These are phyloP conservation scores for Diutina mesorugosa DNA, from an alignment of 1,139 yeast genomes.

Conservation along the genomic window DNA sequence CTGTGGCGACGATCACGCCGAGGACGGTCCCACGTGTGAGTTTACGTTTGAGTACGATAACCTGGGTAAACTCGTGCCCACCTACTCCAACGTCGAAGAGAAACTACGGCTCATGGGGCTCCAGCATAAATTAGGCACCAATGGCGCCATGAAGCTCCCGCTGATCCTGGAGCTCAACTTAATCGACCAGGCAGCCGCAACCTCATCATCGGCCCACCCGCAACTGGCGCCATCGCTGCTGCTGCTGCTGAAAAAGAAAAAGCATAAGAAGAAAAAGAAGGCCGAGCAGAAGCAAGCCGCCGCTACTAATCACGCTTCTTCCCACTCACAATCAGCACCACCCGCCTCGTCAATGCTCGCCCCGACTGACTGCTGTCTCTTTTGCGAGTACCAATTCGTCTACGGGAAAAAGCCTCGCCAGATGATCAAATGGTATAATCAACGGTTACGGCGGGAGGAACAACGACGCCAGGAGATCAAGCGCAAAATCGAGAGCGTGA, in stretches of 20 bases:
- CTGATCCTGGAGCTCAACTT: not conserved
- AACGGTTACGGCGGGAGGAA: conserved; percentile 20
- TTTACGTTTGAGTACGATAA: conserved; percentile 28
- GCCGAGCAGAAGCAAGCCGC: not conserved
- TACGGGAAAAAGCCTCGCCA: conserved; percentile 39
- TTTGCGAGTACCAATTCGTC: conserved; percentile 49
- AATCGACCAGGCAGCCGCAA: not conserved
- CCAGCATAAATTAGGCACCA: not conserved
- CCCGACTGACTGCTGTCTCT: conserved; percentile 24
- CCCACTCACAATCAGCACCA: not conserved
- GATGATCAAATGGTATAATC: conserved; percentile 35
- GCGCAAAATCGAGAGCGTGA: conserved; percentile 23
- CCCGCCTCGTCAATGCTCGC: not conserved
- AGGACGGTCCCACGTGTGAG: conserved; percentile 26
- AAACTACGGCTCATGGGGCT: conserved; percentile 11
- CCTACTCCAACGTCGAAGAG: conserved; percentile 27
- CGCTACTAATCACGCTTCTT: too few relatives aligned
- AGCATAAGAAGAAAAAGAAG: conserved; percentile 13
- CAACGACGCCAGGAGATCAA: conserved; percentile 20
- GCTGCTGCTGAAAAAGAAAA: conserved; percentile 11
- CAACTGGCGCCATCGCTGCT: not conserved
- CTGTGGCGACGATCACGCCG: conserved; percentile 10
- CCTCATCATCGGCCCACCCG: not conserved
- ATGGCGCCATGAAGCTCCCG: not conserved
- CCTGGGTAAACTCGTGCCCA: conserved; percentile 30